Base-by-base conservation (phyloP, 1,284 basidiomycete species). In the Pseudozyma sp. region DNA sequence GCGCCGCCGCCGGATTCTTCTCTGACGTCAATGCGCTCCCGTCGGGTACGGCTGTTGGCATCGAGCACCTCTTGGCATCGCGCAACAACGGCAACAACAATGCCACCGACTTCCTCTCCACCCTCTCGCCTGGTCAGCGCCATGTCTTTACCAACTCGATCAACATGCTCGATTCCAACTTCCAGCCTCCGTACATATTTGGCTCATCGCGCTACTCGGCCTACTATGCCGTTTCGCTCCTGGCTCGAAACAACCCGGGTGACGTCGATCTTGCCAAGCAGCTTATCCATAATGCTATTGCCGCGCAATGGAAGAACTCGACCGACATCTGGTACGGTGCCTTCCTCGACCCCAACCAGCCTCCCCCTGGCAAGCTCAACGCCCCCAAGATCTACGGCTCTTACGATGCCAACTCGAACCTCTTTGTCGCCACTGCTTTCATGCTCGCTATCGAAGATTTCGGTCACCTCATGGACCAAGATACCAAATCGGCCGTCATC, bases 371-470 rank as follows among this genome's bases (percentile, higher is more conserved):
- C 45, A 48, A 58, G 42, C 59, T 70, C 52, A 63, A 70, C 19
- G 48, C 60, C 1, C 67, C 67, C 57, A 64, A 56, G 56, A 70
- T 70, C 48, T 70, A 70, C 21, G 67, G 67, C 56, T 63, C 56
- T 12, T 70, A 63, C 40, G 67, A 70, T 52, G 53, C 67, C 42
- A 70, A 70, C 52, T 70, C 67, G 35, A 70, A 70, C 19, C 61
- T 70, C 52, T 70, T 70, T 35, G 67, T 70, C 8, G 67, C 67
- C 5, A 70, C 67, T 19, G 67, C 67, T 48, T 70, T 64, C 61
- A 70, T 70, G 56, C 43, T 70, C 12, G 67, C 67, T 31, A 54
- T 70, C 45, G 48, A 63, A 16, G 67, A 70, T 18, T 70, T 70
- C 38, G 50, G 54, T 19, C 60, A 70, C 25, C 61, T 70, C 18